phyloP scores from a whole-genome alignment of 1,284 basidiomycete genomes.

The Irpex lacteus region DNA sequence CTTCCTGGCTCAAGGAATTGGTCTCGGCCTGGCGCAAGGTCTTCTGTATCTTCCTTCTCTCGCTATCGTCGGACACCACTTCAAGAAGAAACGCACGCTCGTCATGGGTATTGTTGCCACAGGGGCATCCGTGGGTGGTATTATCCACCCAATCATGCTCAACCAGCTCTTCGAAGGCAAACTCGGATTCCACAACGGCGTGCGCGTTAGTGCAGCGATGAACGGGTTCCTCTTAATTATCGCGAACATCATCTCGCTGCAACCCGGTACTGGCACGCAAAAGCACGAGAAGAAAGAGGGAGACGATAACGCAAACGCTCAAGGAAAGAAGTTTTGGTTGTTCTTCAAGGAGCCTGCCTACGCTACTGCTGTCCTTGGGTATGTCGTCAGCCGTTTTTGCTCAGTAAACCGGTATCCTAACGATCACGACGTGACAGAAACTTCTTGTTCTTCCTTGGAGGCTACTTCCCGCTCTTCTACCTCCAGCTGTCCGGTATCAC shows the following conservation, averaged over 20 bases:
- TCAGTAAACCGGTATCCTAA: background rate
- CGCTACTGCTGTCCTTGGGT: conserved; percentile 42
- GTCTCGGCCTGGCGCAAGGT: conserved; percentile 49
- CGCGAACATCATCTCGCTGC: conserved; percentile 41
- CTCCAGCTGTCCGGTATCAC: conserved; percentile 48
- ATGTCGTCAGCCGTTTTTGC: conserved; percentile 13
- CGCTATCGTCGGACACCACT: conserved; percentile 47
- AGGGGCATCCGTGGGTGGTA: conserved; percentile 46
- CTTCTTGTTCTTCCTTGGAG: conserved; percentile 15
- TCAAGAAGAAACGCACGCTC: conserved; percentile 41
- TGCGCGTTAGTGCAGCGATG: conserved; percentile 39
- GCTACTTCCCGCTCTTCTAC: conserved; percentile 44
- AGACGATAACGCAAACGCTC: conserved; percentile 31
- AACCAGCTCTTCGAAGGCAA: conserved; percentile 29
- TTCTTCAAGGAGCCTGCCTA: conserved; percentile 30
- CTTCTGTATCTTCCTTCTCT: conserved; percentile 52
- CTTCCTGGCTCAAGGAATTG: conserved; percentile 49
- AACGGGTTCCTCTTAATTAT: conserved; percentile 34
- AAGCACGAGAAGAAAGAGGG: conserved; percentile 9
- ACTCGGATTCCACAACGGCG: conserved; percentile 40
- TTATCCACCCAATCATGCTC: conserved; percentile 49
- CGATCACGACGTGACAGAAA: background rate
- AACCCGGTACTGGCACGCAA: conserved; percentile 28
- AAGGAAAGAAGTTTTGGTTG: conserved; percentile 20
- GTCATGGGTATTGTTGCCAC: conserved; percentile 51